Evolutionary conservation across 345 rosid genomes (phyloP).

Genomic region (Lepidium aucheri): DNA sequence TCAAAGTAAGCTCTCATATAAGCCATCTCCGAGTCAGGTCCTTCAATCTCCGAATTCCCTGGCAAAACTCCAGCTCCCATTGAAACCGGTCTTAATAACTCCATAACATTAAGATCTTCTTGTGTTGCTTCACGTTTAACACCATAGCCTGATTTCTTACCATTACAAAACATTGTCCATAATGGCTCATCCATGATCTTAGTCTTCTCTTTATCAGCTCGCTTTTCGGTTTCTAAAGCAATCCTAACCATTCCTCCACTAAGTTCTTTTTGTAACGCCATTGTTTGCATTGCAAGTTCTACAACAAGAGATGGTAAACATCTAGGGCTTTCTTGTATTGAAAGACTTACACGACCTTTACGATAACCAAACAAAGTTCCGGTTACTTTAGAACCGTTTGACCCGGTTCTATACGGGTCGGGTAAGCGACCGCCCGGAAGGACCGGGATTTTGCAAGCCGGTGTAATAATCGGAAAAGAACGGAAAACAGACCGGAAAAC

Average conservation of each 20-base stretch:
- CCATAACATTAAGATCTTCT: conserved; percentile 75
- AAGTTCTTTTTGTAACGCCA: conserved; percentile 50
- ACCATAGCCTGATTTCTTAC: conserved; percentile 67
- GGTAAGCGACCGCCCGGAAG: conserved; percentile 37
- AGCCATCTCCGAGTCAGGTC: conserved; percentile 63
- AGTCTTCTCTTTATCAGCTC: conserved; percentile 40
- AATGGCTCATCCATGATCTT: conserved; percentile 55
- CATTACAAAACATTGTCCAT: conserved; percentile 81
- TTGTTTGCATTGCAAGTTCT: conserved; percentile 61
- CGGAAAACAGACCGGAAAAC: conserved; percentile 71
- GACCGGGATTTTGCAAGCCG: conserved; percentile 50
- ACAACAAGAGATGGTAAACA: conserved; percentile 56
- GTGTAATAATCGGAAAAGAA: conserved; percentile 61
- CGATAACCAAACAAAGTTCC: conserved; percentile 76
- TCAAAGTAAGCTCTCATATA: conserved; percentile 79
- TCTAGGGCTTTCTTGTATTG: conserved; percentile 55
- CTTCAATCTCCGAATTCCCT: conserved; percentile 51
- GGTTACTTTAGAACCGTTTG: conserved; percentile 32
- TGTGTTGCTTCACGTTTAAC: conserved; percentile 56
- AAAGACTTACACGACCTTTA: conserved; percentile 61
- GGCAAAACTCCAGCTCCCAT: conserved; percentile 94
- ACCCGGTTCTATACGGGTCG: conserved; percentile 29
- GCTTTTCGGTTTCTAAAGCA: conserved; percentile 68
- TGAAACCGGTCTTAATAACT: conserved; percentile 60
- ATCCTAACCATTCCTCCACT: conserved; percentile 69